Conservation (phyloP, 331 rosid genomes). For the Erythrophleum ivorense region DNA sequence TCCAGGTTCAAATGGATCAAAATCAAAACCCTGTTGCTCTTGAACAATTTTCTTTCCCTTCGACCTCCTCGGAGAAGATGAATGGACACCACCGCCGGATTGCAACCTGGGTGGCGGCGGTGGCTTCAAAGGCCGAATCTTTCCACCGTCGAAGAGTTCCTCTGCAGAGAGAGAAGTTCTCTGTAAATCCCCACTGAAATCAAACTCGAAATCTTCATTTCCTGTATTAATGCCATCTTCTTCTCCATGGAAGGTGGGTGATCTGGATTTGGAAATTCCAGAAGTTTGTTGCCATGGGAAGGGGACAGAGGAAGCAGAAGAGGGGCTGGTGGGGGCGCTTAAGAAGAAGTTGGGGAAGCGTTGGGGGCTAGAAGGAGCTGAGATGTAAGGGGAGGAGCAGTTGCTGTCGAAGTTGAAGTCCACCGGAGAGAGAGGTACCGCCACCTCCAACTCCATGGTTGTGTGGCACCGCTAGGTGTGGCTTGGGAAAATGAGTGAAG, state of each 20-base stretch:
- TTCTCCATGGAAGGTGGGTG: background rate
- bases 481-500: conserved; percentile 22
- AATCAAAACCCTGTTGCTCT: conserved; percentile 40
- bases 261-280: conserved; percentile 31
- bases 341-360: conserved; percentile 58
- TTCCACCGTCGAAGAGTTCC: conserved; percentile 78
- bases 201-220: conserved; percentile 62
- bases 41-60: conserved; percentile 46
- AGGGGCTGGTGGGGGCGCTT: conserved; percentile 61
- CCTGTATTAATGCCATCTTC: background rate
- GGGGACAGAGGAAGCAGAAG: conserved; percentile 22
- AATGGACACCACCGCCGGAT: background rate
- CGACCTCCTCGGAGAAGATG: conserved; percentile 22
- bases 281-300: too few species aligned
- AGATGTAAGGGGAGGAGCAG: conserved; percentile 77
- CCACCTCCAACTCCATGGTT: conserved; percentile 58
- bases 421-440: conserved; percentile 43
- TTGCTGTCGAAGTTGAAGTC: conserved; percentile 82
- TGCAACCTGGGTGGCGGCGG: conserved; percentile 48
- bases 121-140: conserved; percentile 69
- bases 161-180: conserved; percentile 69
- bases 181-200: conserved; percentile 61
- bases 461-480: too few species aligned
- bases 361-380: conserved; percentile 81
- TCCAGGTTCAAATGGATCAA: conserved; percentile 51